Conservation (phyloP, 1,284 basidiomycete species). For the Xanthoconium separans region DNA sequence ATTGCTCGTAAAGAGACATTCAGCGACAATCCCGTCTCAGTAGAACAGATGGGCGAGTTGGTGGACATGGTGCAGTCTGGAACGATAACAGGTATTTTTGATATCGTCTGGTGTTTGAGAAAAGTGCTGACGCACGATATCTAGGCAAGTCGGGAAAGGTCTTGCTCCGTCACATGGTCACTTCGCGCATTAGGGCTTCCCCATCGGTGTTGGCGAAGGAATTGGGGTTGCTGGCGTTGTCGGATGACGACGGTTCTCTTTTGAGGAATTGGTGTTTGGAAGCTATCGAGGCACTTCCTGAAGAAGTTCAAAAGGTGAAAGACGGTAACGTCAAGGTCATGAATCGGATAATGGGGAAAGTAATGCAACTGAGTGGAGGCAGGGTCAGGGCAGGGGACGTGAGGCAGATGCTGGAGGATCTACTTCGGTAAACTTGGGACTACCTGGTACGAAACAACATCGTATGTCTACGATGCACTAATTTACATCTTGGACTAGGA, state of each 20-base stretch:
- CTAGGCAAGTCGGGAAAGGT: constrained; percentile 71
- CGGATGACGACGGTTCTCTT: constrained; percentile 30
- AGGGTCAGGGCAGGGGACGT: constrained; percentile 66
- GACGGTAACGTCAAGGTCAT: constrained; percentile 81
- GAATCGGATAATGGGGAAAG: constrained; percentile 85
- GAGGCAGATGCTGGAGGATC: constrained; percentile 44
- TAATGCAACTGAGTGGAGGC: constrained; percentile 85
- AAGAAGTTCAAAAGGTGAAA: constrained; percentile 68
- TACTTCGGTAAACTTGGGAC: constrained; percentile 31
- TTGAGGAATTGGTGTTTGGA: constrained; percentile 57
- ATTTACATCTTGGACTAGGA: background rate
- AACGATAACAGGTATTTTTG: constrained; percentile 60
- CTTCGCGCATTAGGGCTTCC: constrained; percentile 38
- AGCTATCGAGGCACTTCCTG: constrained; percentile 67
- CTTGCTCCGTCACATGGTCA: constrained; percentile 64
- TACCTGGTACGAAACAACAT: background rate
- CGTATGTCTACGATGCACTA: background rate
- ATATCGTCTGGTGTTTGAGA: background rate
- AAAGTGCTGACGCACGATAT: constrained; percentile 1
- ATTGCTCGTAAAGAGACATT: constrained; percentile 61
- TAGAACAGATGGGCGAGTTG: constrained; percentile 70
- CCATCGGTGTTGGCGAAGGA: constrained; percentile 48
- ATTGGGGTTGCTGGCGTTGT: constrained; percentile 42
- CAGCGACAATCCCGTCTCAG: constrained; percentile 58
- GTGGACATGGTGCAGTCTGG: constrained; percentile 73